Evolutionary conservation across 1,139 yeast genomes (phyloP), one percentile per base, ranked within the genome.

Genomic region (Candida dubliniensis): DNA sequence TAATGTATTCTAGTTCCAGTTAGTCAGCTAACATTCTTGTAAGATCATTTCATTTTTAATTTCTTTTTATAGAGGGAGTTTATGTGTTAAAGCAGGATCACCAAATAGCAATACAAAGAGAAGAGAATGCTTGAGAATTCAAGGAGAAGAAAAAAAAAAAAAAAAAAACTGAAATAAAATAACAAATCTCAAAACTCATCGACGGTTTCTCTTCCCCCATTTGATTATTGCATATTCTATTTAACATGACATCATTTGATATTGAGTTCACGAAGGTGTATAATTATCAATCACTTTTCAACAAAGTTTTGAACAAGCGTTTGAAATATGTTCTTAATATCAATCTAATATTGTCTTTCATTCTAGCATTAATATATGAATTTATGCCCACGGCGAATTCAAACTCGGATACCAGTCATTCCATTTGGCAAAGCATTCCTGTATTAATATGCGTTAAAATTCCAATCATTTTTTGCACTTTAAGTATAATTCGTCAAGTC

Each of bases 401-500:
- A 6, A 29, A 10, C 4, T 15, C 33, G 6, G 11, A 10, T 26
- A 31, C 41, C 11, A 60, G 67, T 47, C 64, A 70, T 70, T 57
- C 66, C 5, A 18, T 18, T 18, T 18, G 23, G 23, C 23, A 18
- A 18, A 18, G 23, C 23, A 18, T 18, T 18, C 23, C 23, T 18
- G 23, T 18, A 18, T 18, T 18, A 2, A 41, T 63, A 10, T 50
- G 57, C 8, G 39, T 60, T n/a, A 57, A 70, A 36, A 66, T 58
- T 9, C 77, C 77, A 1, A 41, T 64, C 13, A 52, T 69, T 23
- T 68, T 64, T 46, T 43, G 54, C 6, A 59, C 70, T 8, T 58
- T 67, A 35, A 49, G 57, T 26, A 43, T 77, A 10, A 61, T 84
- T 37, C 73, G 77, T 40, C 66, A 74, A 40, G 63, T 79, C 8